Evolutionary conservation across 208 protist genomes (phyloP), one percentile per base, ranked within the genome.

Genomic region (Trypanosoma mega): DNA sequence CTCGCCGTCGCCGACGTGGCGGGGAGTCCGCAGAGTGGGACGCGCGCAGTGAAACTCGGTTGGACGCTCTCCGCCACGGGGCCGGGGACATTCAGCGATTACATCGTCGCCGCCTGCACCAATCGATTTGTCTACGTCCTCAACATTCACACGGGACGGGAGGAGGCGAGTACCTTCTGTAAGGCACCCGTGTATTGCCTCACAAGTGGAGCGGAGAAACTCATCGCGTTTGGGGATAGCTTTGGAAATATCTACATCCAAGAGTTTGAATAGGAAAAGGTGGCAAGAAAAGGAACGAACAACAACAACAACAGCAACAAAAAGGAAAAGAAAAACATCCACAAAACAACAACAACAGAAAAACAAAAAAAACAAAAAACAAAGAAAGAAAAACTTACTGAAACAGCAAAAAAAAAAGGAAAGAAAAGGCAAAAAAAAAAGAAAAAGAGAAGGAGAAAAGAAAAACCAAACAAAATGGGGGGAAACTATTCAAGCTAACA

Each of bases 101-200:
- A 93, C 63, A 37, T 87, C 33, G 20, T 92, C 9, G 85, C 79
- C 2, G 90, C 90, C 7, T 90, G 85, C 57, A 92, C 84, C 51
- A 93, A 92, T 53, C 76, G 84, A 14, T 92, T 90, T 48, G 79
- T 96, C 21, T 92, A 96, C 62, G 63, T 94, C n/a, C 20, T 96
- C 26, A 72, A 96, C 62, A 63, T 78, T 30, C 30, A 79, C 8
- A 86, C 80, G 3, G 87, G 90, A 12, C 44, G 72, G 27, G 90
- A 94, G 72, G 82, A 82, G 44, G 54, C 72, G 24, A 71, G 45
- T n/a, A 48, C 60, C 2, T 93, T 85, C 51, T 93, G 85, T 73
- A 92, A 90, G 63, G 90, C 90, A 0, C 82, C 90, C 0, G 90
- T 96, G 37, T 94, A 96, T 71, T 93, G 85, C 52, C 64, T 96